Evolutionary conservation across 179 eudicot genomes (phyloP).

Genomic region (Monotropa hypopitys): DNA sequence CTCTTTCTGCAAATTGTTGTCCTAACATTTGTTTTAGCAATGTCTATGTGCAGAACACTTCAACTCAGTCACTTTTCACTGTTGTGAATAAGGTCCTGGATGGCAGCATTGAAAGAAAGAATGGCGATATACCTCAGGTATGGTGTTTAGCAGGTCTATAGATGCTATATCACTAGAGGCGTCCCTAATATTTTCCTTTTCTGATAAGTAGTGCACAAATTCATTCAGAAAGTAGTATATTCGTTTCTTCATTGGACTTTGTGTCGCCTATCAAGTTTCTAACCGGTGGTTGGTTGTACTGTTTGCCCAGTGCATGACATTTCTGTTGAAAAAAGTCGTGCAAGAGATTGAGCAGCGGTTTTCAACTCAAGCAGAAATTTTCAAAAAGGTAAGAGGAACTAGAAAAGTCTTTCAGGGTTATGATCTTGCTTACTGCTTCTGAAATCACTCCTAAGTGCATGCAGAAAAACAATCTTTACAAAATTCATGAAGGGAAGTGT

Average conservation of each 20-base stretch:
- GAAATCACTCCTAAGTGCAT: constrained; percentile 4
- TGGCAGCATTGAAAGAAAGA: constrained; percentile 68
- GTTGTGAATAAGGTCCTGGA: constrained; percentile 59
- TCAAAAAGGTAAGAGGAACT: constrained; percentile 42
- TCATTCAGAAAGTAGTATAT: not conserved
- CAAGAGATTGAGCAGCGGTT: constrained; percentile 75
- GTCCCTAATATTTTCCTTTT: not conserved
- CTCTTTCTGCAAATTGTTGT: not conserved
- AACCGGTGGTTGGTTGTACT: not conserved
- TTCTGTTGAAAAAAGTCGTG: constrained; percentile 59
- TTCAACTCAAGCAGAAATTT: constrained; percentile 55
- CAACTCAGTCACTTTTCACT: constrained; percentile 65
- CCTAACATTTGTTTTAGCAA: constrained; percentile 9
- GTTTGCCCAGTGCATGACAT: constrained; percentile 53
- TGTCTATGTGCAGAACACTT: constrained; percentile 49
- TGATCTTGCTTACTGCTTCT: constrained; percentile 7
- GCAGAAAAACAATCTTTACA: constrained; percentile 69
- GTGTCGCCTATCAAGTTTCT: not conserved
- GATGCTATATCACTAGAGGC: not conserved
- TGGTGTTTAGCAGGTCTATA: constrained; percentile 5
- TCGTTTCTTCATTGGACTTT: not conserved
- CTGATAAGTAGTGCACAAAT: not conserved
- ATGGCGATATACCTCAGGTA: constrained; percentile 72
- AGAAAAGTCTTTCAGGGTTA: not conserved
- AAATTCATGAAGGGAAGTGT: constrained; percentile 70